Evolutionary conservation across 805 yeast genomes (phyloP).

Genomic region (Osmozyma mogii): DNA sequence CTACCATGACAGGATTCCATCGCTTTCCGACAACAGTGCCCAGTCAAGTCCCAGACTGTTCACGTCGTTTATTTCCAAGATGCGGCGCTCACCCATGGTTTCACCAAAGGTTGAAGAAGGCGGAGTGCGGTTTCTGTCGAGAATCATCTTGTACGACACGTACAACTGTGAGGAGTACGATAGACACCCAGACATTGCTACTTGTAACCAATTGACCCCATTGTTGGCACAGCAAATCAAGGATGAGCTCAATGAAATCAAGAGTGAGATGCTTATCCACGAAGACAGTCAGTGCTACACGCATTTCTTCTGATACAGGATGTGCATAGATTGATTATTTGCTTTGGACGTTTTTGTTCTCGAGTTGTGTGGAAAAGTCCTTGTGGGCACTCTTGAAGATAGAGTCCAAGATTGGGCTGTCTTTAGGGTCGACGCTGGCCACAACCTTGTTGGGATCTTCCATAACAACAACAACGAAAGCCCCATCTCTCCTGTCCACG

Average conservation of each 20-base stretch:
- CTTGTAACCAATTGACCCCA: slow-evolving; percentile 89
- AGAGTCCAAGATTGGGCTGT: slow-evolving; percentile 29
- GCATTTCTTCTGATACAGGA: slow-evolving; percentile 69
- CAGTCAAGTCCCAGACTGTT: slow-evolving; percentile 27
- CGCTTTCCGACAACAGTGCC: slow-evolving; percentile 18
- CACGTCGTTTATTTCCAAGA: slow-evolving; percentile 21
- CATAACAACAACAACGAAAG: slow-evolving; percentile 39
- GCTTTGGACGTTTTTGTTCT: slow-evolving; percentile 10
- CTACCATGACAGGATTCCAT: slow-evolving; percentile 25
- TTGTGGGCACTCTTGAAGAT: slow-evolving; percentile 41
- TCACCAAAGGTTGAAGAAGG: slow-evolving; percentile 4
- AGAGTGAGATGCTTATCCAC: slow-evolving; percentile 78
- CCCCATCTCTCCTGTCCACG: slow-evolving; percentile 30
- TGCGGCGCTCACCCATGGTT: slow-evolving; percentile 16
- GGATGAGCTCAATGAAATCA: slow-evolving; percentile 75
- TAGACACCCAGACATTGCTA: slow-evolving; percentile 85
- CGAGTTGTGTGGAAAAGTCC: slow-evolving; percentile 13
- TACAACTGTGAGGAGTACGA: slow-evolving; percentile 80
- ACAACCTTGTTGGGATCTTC: slow-evolving; percentile 36
- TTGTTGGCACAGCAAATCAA: slow-evolving; percentile 76
- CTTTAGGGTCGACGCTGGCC: slow-evolving; percentile 33
- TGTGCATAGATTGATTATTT: no score
- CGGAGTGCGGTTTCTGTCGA: slow-evolving; percentile 63
- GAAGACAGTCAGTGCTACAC: slow-evolving; percentile 72
- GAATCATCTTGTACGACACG: slow-evolving; percentile 79